These are phyloP conservation scores for Ophiostoma perfectum DNA, from an alignment of 2,329 filamentous ascomycete genomes.

Conservation along the genomic window DNA sequence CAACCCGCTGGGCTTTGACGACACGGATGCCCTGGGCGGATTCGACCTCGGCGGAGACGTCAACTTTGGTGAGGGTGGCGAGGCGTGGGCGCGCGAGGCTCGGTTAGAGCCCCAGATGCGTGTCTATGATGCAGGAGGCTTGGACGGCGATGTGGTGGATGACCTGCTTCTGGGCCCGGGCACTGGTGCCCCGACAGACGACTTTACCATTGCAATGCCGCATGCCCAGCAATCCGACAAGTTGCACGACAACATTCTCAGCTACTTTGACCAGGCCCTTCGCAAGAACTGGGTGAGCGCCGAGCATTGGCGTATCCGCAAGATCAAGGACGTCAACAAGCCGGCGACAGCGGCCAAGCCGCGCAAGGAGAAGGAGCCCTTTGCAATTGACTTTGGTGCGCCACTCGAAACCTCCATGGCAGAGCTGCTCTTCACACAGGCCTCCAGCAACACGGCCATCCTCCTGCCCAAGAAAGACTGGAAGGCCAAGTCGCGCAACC, in stretches of 20 bases:
- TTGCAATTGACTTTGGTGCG: conserved; percentile 84
- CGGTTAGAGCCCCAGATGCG: conserved; percentile 81
- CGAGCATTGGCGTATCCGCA: conserved; percentile 96
- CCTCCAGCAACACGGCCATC: conserved; percentile 73
- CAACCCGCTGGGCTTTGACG: conserved; percentile 74
- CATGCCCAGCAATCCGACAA: conserved; percentile 61
- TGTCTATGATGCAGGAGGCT: conserved; percentile 59
- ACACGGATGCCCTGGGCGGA: conserved; percentile 68
- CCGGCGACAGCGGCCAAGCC: conserved; percentile 42
- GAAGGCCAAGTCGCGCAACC: conserved; percentile 87
- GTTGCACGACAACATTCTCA: conserved; percentile 86
- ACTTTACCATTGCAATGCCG: conserved; percentile 75
- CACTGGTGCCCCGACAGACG: conserved; percentile 58
- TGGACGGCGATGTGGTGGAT: conserved; percentile 49
- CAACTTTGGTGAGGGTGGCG: conserved; percentile 91
- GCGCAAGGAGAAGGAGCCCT: conserved; percentile 92
- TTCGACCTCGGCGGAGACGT: conserved; percentile 67
- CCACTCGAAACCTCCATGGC: conserved; percentile 66
- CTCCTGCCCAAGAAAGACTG: conserved; percentile 88
- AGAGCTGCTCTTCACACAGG: conserved; percentile 74
- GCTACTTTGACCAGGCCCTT: conserved; percentile 93
- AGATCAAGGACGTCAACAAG: conserved; percentile 65
- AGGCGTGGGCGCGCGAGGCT: conserved; percentile 89
- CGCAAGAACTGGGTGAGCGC: conserved; percentile 97
- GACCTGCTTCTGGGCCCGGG: conserved; percentile 55